These are phyloP conservation scores for Talaromyces nanjingensis DNA, from an alignment of 495 filamentous ascomycete genomes.

Conservation along the genomic window DNA sequence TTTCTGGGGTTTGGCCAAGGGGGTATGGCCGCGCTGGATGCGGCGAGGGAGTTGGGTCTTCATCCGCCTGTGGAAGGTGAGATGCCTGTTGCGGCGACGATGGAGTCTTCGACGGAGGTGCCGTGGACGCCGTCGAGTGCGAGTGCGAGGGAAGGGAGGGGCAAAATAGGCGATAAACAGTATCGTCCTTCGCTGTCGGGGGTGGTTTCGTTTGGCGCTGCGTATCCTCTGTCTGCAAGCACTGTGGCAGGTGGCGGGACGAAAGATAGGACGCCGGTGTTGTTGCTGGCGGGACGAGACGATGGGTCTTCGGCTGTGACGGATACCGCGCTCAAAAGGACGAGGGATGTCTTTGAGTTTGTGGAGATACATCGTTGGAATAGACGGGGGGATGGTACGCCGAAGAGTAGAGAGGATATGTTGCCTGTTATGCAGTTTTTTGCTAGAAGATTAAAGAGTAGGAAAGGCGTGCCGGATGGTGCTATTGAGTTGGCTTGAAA, in stretches of 20 bases:
- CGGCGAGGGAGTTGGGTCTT: conserved; percentile 30
- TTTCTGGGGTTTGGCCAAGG: conserved; percentile 87
- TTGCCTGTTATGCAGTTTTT: conserved; percentile 91
- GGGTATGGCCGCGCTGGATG: conserved; percentile 66
- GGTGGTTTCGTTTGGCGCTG: conserved; percentile 71
- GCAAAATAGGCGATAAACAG: background rate
- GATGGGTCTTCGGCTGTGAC: conserved; percentile 49
- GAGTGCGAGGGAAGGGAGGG: conserved; percentile 22
- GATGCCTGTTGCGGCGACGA: background rate
- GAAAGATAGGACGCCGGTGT: conserved; percentile 61
- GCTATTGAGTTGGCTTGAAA: conserved; percentile 45
- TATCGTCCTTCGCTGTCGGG: conserved; percentile 37
- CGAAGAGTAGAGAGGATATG: conserved; percentile 76
- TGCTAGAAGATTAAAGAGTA: conserved; percentile 64
- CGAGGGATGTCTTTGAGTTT: conserved; percentile 62
- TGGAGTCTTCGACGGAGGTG: background rate
- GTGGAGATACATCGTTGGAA: conserved; percentile 72
- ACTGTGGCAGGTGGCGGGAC: conserved; percentile 18
- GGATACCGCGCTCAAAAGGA: conserved; percentile 49
- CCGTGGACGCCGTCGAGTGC: background rate
- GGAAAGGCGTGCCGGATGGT: conserved; percentile 52
- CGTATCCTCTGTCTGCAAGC: conserved; percentile 47
- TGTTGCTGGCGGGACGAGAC: conserved; percentile 62
- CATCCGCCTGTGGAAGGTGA: conserved; percentile 14
- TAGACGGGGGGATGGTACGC: conserved; percentile 75